These are phyloP conservation scores for Coriaria nepalensis DNA, from an alignment of 306 rosid species.

Conservation along the genomic window DNA sequence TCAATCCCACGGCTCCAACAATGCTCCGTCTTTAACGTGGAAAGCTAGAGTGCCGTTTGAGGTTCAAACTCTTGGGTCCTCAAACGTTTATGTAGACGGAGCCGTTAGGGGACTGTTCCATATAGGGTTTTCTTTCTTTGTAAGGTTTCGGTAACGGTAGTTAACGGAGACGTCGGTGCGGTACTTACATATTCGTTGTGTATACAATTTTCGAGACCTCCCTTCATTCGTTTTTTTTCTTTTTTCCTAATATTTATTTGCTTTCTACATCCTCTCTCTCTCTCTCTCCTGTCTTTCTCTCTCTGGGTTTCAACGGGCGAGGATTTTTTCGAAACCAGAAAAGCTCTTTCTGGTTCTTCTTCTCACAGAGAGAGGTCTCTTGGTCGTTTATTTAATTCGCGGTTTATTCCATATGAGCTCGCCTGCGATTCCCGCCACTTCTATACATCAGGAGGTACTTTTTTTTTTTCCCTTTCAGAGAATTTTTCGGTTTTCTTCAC, in stretches of 20 bases:
- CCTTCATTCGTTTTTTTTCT: neutral
- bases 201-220: conserved; percentile 1
- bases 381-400: conserved; percentile 18
- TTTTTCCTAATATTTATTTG: conserved; percentile 4
- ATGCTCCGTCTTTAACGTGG: conserved; percentile 27
- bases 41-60: conserved; percentile 64
- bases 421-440: conserved; percentile 70
- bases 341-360: conserved; percentile 21
- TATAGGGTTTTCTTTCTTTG: conserved; percentile 13
- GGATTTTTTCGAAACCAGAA: conserved; percentile 71
- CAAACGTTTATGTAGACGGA: conserved; percentile 14
- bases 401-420: conserved; percentile 37
- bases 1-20: conserved; percentile 12
- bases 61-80: conserved; percentile 51
- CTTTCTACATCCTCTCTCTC: neutral
- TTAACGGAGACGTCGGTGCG: conserved; percentile 86
- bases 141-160: conserved; percentile 32
- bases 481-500: conserved; percentile 2
- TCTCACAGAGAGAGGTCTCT: conserved; percentile 16
- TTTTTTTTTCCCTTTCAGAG: conserved; percentile 9
- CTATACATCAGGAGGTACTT: conserved; percentile 42
- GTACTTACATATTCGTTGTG: conserved; percentile 47
- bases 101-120: conserved; percentile 30
- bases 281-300: conserved; percentile 9
- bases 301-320: conserved; percentile 95